Base-by-base conservation (phyloP, 257 asterid genomes). In the Rhazya stricta region DNA sequence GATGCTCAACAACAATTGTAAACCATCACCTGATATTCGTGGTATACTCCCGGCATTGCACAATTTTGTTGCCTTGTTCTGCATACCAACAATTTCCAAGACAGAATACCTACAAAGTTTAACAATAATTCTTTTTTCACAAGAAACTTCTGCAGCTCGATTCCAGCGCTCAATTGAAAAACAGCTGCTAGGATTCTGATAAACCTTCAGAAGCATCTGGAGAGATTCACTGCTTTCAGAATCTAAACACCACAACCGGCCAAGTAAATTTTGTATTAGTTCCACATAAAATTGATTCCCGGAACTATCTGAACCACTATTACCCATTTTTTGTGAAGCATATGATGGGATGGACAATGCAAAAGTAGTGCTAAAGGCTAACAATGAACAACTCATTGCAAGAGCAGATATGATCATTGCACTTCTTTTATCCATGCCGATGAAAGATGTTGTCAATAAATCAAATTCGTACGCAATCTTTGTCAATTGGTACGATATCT, bases 291-390 rank as follows among this genome's bases (percentile, higher is more conserved):
- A 71, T 74, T 80, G 67, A 76, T 79, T 88, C 68, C 79, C 73
- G 5, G 80, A 57, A 21, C 77, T 76, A 71, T 82, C 83, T 58
- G 72, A 74, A 79, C 67, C 66, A 57, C 42, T 72, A 58, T 21
- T 75, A 15, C 51, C 74, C 72, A 29, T 32, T 67, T 74, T 76
- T 81, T 73, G 84, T 53, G 87, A 81, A 78, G 71, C 58, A 81
- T 75, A 76, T 80, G 57, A 76, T 27, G 90, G 87, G 32, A 83
- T 72, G 76, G 78, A 71, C 76, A 85, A 83, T 51, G 88, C 82
- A 73, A 86, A 88, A 75, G 89, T 94, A 48, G 88, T 80, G 83
- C 89, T 75, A 69, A 94, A 94, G 76, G 99, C 98, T 89, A 94
- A 72, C 39, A 92, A 69, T 15, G 98, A 94, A 84, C 98, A 94